Evolutionary conservation across 169 alveolate species (phyloP), one percentile per base, ranked within the genome.

Genomic region (Cryptosporidium andersoni): DNA sequence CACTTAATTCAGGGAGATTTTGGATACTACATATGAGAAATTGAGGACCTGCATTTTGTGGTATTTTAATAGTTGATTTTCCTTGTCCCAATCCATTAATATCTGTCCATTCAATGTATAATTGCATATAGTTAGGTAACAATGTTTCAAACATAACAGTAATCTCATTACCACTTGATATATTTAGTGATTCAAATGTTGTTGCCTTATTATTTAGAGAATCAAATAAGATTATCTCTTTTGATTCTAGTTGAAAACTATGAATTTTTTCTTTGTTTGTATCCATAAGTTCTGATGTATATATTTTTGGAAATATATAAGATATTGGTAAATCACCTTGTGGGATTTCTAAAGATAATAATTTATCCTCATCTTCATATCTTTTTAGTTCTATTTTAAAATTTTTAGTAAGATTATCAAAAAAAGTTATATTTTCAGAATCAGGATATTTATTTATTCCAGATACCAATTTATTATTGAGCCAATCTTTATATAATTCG

Each of bases 21-120:
- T 43, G 12, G 40, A 74, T 36, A 3, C 60, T 48, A 37, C 51
- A n/a, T 6, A 74, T 16, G 16, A 74, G 60, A 40, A 9, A 1
- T 47, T 62, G 62, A 8, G 39, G 11, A 16, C 11, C n/a, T 16
- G 47, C 11, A 39, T 60, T 39, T 60, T 14, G n/a, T 64, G 34
- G 34, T 4, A 49, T 74, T 36, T 49, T 60, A 2, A 47, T 4
- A 11, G 9, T 16, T 11, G 60, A 74, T 37, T 51, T 74, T 7
- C 85, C 85, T 34, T 58, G 40, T 56, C 45, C 40, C 45, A 25
- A 58, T 5, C 64, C 60, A 43, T 74, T 74, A 5, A 51, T 34
- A n/a, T 74, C 85, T 42, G 45, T 74, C 85, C 85, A 74, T n/a
- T 37, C 36, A 74, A 74, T 9, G 1, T 37, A 16, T 1, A 74